phyloP scores from a whole-genome alignment of 2,329 filamentous ascomycete species.

The Phyllosticta citribraziliensis region DNA sequence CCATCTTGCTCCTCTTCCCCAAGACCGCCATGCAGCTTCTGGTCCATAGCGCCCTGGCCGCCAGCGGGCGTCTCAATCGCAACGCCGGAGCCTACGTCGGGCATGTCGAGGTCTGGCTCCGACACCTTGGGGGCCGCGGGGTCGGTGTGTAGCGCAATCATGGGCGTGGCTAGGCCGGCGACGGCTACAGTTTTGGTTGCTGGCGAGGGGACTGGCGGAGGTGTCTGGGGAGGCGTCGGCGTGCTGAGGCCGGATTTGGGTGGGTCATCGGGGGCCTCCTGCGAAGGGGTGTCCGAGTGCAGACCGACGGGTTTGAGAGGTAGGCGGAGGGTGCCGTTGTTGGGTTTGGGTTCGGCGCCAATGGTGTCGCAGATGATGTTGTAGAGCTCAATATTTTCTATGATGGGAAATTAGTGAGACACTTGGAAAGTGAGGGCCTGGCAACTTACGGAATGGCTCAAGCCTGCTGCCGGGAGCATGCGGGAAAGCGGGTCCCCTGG shows the following conservation, averaged over 20 bases:
- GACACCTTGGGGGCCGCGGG: neutral
- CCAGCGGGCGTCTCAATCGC: neutral
- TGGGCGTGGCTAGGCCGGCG: slow-evolving; percentile 5
- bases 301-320: slow-evolving; percentile 55
- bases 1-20: neutral
- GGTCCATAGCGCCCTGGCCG: neutral
- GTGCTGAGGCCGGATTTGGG: slow-evolving; percentile 13
- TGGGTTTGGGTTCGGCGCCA: slow-evolving; percentile 60
- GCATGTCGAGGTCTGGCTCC: neutral
- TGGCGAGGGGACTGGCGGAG: neutral
- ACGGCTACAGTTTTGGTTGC: neutral
- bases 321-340: slow-evolving; percentile 77
- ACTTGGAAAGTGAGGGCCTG: neutral
- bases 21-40: neutral
- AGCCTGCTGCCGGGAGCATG: slow-evolving; percentile 73
- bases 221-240: neutral
- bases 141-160: neutral
- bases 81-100: neutral
- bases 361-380: slow-evolving; percentile 89
- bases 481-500: slow-evolving; percentile 83
- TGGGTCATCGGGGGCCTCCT: slow-evolving; percentile 47
- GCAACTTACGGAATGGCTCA: slow-evolving; percentile 66
- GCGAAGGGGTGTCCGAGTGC: slow-evolving; percentile 44
- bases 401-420: slow-evolving; percentile 6
- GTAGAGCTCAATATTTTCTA: slow-evolving; percentile 91